Evolutionary conservation across 176 grass and related monocot species (phyloP).

Genomic region (Zizania latifolia): DNA sequence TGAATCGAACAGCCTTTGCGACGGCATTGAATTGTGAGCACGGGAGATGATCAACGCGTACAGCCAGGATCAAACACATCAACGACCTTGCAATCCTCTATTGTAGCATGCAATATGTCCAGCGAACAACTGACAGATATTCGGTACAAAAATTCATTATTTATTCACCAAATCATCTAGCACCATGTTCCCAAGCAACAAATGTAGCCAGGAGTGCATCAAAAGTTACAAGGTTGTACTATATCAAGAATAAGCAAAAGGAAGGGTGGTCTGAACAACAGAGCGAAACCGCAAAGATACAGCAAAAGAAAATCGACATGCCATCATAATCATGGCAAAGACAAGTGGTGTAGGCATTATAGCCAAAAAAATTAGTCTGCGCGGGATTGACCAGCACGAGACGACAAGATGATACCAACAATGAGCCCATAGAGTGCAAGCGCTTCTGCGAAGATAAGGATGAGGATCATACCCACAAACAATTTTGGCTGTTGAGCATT

Average conservation of each 20-base stretch:
- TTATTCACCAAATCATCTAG: slow-evolving; percentile 8
- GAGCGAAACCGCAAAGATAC: neutral
- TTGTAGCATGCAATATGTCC: neutral
- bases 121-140: neutral
- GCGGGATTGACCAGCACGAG: slow-evolving; percentile 39
- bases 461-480: slow-evolving; percentile 43
- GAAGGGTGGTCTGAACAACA: neutral
- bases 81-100: neutral
- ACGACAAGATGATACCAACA: slow-evolving; percentile 40
- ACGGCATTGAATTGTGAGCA: neutral
- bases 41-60: neutral
- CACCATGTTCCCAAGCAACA: neutral
- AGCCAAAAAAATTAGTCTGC: slow-evolving; percentile 20
- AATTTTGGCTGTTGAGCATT: slow-evolving; percentile 43
- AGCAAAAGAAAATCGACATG: neutral
- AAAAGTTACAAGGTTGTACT: neutral
- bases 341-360: neutral
- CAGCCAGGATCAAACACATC: neutral
- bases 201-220: neutral
- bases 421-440: slow-evolving; percentile 44
- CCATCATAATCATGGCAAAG: neutral
- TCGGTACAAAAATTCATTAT: neutral
- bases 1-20: no score
- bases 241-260: neutral
- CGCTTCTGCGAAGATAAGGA: slow-evolving; percentile 40